A percentile compares a stretch with the other conserved stretches of the same genome.
Evolutionary conservation across 169 alveolate species (phyloP).

Genomic region (Babesia ovata): DNA sequence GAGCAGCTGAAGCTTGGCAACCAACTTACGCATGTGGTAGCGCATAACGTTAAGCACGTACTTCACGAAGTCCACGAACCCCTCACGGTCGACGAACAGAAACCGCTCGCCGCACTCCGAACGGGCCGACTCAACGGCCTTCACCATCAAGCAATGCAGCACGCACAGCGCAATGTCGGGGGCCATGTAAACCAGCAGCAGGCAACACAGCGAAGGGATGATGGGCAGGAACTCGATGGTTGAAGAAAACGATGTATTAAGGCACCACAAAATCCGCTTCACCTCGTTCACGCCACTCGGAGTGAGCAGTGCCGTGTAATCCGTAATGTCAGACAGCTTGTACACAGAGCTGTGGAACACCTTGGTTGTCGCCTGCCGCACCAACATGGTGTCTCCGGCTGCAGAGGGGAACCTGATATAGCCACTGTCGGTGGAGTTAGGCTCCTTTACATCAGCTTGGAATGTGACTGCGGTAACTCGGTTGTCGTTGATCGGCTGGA

Average conservation of each 20-base stretch:
- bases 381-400: slow-evolving; percentile 14
- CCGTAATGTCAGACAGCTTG: slow-evolving; percentile 76
- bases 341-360: slow-evolving; percentile 63
- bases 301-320: slow-evolving; percentile 68
- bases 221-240: slow-evolving; percentile 77
- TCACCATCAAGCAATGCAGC: slow-evolving; percentile 69
- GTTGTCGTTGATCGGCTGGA: neutral
- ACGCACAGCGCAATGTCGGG: slow-evolving; percentile 76
- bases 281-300: slow-evolving; percentile 73
- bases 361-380: slow-evolving; percentile 25
- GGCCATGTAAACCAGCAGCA: slow-evolving; percentile 69
- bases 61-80: slow-evolving; percentile 49
- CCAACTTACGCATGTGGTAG: slow-evolving; percentile 41
- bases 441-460: neutral
- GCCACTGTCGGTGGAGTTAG: slow-evolving; percentile 1
- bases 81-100: slow-evolving; percentile 53
- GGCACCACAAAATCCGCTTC: slow-evolving; percentile 75
- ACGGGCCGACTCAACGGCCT: slow-evolving; percentile 57
- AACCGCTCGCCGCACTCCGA: slow-evolving; percentile 55
- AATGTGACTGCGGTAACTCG: neutral
- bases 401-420: slow-evolving; percentile 28
- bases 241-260: slow-evolving; percentile 72
- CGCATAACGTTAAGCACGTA: slow-evolving; percentile 38
- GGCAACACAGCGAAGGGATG: slow-evolving; percentile 75
- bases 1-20: slow-evolving; percentile 60